Percentiles rank a stretch among this genome's conserved stretches.
Conservation (phyloP, 2,329 filamentous ascomycete genomes). For the Aureobasidium leucospermi region DNA sequence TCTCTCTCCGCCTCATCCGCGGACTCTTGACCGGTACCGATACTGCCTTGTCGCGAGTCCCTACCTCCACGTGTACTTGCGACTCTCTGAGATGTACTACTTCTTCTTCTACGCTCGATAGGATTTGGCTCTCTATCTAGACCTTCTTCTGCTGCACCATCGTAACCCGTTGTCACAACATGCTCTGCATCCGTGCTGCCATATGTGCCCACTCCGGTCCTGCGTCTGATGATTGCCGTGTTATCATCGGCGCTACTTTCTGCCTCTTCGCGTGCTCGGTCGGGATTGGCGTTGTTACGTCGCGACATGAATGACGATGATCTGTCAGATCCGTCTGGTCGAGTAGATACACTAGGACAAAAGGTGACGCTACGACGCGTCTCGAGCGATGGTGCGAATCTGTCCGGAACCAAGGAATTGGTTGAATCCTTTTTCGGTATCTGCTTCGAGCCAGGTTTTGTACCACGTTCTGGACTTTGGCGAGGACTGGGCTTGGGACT, state of each 20-base stretch:
- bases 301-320: conserved; percentile 10
- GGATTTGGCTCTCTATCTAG: conserved; percentile 10
- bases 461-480: background rate
- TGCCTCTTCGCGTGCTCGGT: conserved; percentile 16
- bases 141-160: conserved; percentile 18
- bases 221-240: conserved; percentile 33
- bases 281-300: conserved; percentile 5
- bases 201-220: conserved; percentile 13
- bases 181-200: background rate
- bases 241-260: conserved; percentile 35
- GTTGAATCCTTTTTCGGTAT: background rate
- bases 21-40: background rate
- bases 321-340: conserved; percentile 16
- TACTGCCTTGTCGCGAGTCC: conserved; percentile 1
- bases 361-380: conserved; percentile 20
- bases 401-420: background rate
- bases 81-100: background rate
- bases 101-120: conserved; percentile 5
- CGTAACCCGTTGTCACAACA: conserved; percentile 16
- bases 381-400: conserved; percentile 4
- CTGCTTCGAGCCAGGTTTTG: background rate
- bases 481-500: conserved; percentile 4
- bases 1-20: conserved; percentile 22
- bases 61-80: background rate
- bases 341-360: conserved; percentile 16